Base-by-base conservation (phyloP, 352 stramenopile species). In the Phytophthora sp. region DNA sequence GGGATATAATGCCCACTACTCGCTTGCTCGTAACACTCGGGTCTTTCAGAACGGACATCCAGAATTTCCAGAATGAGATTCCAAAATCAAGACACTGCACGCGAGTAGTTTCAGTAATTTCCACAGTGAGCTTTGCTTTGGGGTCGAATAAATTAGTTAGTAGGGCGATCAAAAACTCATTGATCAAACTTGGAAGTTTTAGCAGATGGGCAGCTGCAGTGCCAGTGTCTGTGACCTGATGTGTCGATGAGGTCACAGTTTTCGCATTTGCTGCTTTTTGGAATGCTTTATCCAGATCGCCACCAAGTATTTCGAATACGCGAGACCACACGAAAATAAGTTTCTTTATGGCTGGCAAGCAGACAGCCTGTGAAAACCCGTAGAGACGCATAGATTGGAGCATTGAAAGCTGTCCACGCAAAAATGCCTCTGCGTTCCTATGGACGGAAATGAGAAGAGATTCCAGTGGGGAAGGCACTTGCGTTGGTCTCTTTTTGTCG, bases 71-170 rank as follows among this genome's bases (percentile, higher is more conserved):
- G 41, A 92, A 92, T 15, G 69, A 66, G 8, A 88, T 72, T 28
- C 75, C 81, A 58, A 94, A 92, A 42, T 92, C 85, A 20, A 94
- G 71, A 63, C 76, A 86, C 26, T 87, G 83, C 11, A 88, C 79
- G 34, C 80, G 54, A 30, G 80, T 78, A 5, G 69, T 21, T 53
- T 94, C 83, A 24, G 87, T 77, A 0, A 87, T 59, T 18, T 53
- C 41, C 5, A 76, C 26, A 2, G 54, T 46, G 10, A 26, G 24
- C 43, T 38, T 54, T 9, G 43, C 50, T 37, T 51, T 67, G 2
- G 69, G 39, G 21, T 69, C 45, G 32, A 91, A 91, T 15, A 94
- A 32, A 28, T 62, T 58, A 7, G 72, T 66, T n/a, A 94, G 31
- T 3, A 88, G 39, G 4, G 70, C 38, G 23, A 89, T 72, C 23